phyloP scores from a whole-genome alignment of 768 basidiomycete genomes.

The Pleurotus giganteus region DNA sequence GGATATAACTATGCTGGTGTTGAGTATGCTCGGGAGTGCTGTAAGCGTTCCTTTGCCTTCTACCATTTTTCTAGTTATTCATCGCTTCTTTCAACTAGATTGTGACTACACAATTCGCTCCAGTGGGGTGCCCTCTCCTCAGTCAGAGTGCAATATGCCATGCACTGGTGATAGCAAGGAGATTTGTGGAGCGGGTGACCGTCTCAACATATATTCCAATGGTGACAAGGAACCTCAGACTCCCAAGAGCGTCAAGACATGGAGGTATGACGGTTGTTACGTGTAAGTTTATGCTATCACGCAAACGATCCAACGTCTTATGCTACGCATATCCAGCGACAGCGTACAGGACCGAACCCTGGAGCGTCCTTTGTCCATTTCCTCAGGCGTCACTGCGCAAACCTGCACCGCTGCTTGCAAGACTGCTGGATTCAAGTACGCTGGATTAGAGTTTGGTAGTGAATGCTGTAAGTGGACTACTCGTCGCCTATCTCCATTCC shows the following conservation, averaged over 20 bases:
- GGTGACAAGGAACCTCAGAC: neutral
- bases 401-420: conserved; percentile 39
- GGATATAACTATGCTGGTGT: conserved; percentile 44
- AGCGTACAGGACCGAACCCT: neutral
- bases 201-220: conserved; percentile 33
- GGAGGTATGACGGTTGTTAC: neutral
- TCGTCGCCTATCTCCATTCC: neutral
- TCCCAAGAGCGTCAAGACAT: neutral
- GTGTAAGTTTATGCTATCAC: neutral
- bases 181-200: conserved; percentile 41
- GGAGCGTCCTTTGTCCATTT: neutral
- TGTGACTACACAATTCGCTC: neutral
- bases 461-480: conserved; percentile 1
- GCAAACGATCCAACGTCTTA: neutral
- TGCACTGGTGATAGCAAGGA: conserved; percentile 43
- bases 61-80: neutral
- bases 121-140: neutral
- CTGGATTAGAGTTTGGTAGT: conserved; percentile 37
- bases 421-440: conserved; percentile 34
- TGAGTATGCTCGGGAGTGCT: conserved; percentile 52
- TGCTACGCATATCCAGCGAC: neutral
- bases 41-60: conserved; percentile 27
- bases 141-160: conserved; percentile 34
- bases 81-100: neutral
- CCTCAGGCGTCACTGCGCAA: conserved; percentile 29